Percentiles rank a stretch among this genome's conserved stretches.
phyloP scores from a whole-genome alignment of 805 yeast species.

The Yarrowia osloensis region DNA sequence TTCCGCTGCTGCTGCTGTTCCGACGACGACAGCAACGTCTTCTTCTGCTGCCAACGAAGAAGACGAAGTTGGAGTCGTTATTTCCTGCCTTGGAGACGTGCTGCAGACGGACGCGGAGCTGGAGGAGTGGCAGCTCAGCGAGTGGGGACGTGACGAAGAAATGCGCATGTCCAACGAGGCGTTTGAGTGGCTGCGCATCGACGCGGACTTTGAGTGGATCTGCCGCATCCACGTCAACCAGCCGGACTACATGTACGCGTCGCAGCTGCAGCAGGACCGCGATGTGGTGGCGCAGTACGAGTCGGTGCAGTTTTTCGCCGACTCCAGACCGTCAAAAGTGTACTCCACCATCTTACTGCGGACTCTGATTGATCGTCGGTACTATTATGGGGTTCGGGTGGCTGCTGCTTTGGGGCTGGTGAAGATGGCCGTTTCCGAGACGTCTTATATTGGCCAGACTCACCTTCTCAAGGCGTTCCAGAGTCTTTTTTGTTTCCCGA shows the following conservation, averaged over 20 bases:
- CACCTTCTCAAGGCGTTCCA: conserved; percentile 73
- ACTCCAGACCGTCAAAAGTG: conserved; percentile 57
- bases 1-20: conserved; percentile 2
- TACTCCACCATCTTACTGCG: conserved; percentile 78
- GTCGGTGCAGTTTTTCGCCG: conserved; percentile 72
- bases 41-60: conserved; percentile 41
- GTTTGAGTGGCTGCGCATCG: conserved; percentile 97
- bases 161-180: conserved; percentile 76
- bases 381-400: conserved; percentile 83
- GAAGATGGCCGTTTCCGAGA: conserved; percentile 59
- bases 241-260: conserved; percentile 92
- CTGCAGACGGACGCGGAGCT: conserved; percentile 62
- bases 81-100: conserved; percentile 76
- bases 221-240: conserved; percentile 78
- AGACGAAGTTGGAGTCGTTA: conserved; percentile 44
- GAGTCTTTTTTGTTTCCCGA: conserved; percentile 69
- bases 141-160: conserved; percentile 69
- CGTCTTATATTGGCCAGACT: conserved; percentile 68
- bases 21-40: conserved; percentile 27
- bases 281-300: conserved; percentile 95
- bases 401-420: conserved; percentile 85
- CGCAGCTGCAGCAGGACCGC: conserved; percentile 90
- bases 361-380: conserved; percentile 79
- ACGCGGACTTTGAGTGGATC: conserved; percentile 97
- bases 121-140: conserved; percentile 69